Conservation (phyloP, 2,329 filamentous ascomycete species). For the Dothideomycetidae sp. region DNA sequence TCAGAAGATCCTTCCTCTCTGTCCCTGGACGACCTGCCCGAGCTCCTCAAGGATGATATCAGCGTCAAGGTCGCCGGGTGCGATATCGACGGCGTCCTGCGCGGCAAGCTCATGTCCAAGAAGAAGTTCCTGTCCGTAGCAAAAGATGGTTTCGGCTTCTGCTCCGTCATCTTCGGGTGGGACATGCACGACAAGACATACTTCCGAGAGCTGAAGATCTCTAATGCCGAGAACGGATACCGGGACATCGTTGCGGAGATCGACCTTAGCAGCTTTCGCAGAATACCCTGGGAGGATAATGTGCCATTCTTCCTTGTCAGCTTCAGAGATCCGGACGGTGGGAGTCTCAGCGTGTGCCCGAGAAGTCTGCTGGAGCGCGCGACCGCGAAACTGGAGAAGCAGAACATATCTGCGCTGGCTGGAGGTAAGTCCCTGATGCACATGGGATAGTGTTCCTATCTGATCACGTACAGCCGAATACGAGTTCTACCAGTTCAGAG, state of each 20-base stretch:
- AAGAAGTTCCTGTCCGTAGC: conserved; percentile 80
- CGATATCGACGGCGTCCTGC: conserved; percentile 74
- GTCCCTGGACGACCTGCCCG: conserved; percentile 50
- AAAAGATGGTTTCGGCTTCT: conserved; percentile 77
- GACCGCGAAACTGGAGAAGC: conserved; percentile 49
- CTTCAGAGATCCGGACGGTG: conserved; percentile 65
- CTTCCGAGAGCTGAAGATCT: conserved; percentile 68
- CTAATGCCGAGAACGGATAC: conserved; percentile 84
- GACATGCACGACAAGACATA: conserved; percentile 95
- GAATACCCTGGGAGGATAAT: conserved; percentile 83
- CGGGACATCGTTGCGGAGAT: conserved; percentile 70
- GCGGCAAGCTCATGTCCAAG: conserved; percentile 84
- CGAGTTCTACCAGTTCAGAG: conserved; percentile 85
- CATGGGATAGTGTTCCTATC: conserved; percentile 12
- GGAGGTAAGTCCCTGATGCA: conserved; percentile 47
- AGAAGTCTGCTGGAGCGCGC: conserved; percentile 58
- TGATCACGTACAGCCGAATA: conserved; percentile 55
- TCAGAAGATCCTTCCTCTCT: conserved; percentile 27
- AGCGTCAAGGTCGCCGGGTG: conserved; percentile 79
- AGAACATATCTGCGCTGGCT: conserved; percentile 73
- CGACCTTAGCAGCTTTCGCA: conserved; percentile 61
- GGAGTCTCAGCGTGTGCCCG: conserved; percentile 64
- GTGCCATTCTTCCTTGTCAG: conserved; percentile 73
- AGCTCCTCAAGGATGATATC: conserved; percentile 54
- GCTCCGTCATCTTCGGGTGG: conserved; percentile 89